Conservation (phyloP, 352 stramenopile genomes). For the Phytophthora pseudosyringae region DNA sequence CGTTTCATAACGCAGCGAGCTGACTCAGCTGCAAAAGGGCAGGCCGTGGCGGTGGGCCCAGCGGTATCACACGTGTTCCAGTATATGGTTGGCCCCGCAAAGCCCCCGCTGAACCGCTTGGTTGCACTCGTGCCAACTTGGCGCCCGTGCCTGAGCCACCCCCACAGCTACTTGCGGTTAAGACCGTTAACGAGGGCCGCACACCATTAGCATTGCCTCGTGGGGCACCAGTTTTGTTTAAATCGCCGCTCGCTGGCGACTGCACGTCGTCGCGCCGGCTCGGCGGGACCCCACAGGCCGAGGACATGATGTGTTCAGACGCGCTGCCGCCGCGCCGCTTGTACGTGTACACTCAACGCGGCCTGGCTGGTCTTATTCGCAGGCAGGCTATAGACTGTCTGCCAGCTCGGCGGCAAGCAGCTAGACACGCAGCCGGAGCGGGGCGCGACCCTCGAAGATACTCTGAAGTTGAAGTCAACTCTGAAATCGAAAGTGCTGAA, state of each 20-base stretch:
- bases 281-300: slow-evolving; percentile 1
- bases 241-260: not conserved
- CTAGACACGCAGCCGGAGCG: not conserved
- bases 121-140: not conserved
- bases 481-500: too few species aligned
- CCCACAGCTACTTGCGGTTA: not conserved
- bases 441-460: too few species aligned
- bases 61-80: slow-evolving; percentile 2
- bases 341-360: slow-evolving; percentile 18
- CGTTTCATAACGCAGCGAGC: slow-evolving; percentile 21
- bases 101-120: slow-evolving; percentile 3
- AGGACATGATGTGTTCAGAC: slow-evolving; percentile 33
- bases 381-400: too few species aligned
- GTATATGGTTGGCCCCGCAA: not conserved
- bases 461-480: too few species aligned
- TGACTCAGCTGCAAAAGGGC: too few species aligned
- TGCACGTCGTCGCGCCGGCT: slow-evolving; percentile 1
- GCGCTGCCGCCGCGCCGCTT: not conserved
- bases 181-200: not conserved
- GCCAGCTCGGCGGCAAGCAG: not conserved
- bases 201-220: not conserved
- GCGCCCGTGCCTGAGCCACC: not conserved
- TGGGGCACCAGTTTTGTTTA: not conserved
- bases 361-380: slow-evolving; percentile 3
- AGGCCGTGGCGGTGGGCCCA: not conserved